Evolutionary conservation across 2,329 filamentous ascomycete genomes (phyloP).

Genomic region (Lecanicillium sp.): DNA sequence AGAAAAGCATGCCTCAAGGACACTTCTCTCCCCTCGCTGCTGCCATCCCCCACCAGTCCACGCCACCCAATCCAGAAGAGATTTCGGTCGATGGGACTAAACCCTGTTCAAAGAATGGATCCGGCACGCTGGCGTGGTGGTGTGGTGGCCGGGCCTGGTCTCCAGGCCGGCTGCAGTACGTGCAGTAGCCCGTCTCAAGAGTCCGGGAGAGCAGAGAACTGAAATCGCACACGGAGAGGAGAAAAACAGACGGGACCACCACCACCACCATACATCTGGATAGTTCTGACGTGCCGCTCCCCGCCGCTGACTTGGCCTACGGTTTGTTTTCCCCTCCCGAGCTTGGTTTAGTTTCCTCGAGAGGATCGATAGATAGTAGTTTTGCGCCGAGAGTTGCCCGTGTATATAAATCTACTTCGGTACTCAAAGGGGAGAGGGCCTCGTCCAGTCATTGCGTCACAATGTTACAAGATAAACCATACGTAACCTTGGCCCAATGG

Average conservation of each 20-base stretch:
- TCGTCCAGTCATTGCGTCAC: too few relatives aligned
- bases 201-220: neutral
- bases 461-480: neutral
- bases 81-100: constrained; percentile 11
- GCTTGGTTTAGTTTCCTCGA: neutral
- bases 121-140: constrained; percentile 5
- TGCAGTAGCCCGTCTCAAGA: constrained; percentile 3
- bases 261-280: constrained; percentile 4
- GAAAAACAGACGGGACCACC: neutral
- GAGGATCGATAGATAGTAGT: too few relatives aligned
- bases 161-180: neutral
- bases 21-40: too few relatives aligned
- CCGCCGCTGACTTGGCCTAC: neutral
- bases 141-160: constrained; percentile 4
- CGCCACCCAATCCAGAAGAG: constrained; percentile 8
- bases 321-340: neutral
- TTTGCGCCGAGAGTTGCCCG: too few relatives aligned
- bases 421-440: too few relatives aligned
- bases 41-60: constrained; percentile 1
- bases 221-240: neutral
- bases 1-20: too few relatives aligned
- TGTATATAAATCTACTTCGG: too few relatives aligned
- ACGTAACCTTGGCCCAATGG: too few relatives aligned
- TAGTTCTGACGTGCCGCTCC: constrained; percentile 9
- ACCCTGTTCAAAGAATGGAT: constrained; percentile 12